phyloP scores from a whole-genome alignment of 176 grass and related monocot species.

The Juncus effusus region DNA sequence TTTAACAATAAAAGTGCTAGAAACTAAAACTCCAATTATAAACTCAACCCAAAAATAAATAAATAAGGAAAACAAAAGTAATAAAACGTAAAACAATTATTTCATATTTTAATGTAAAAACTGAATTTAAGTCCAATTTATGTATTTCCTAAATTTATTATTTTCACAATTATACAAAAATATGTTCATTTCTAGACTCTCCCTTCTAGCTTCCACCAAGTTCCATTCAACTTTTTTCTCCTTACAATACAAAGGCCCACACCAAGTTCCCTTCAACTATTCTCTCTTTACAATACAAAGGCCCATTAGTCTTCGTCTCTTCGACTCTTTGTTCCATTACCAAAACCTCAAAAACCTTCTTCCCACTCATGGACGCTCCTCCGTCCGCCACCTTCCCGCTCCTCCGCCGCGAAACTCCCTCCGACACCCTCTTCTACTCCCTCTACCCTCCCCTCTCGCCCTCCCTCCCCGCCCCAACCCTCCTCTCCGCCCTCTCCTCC shows the following conservation, averaged over 20 bases:
- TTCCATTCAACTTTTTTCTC: constrained; percentile 26
- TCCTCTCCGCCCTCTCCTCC: constrained; percentile 43
- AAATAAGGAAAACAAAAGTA: too few species aligned
- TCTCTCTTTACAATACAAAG: neutral
- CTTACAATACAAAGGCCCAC: constrained; percentile 23
- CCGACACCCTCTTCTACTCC: constrained; percentile 88
- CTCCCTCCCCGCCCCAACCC: constrained; percentile 16
- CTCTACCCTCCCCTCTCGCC: constrained; percentile 56
- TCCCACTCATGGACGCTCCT: constrained; percentile 21
- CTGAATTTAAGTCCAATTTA: too few species aligned
- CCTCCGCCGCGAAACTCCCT: constrained; percentile 41
- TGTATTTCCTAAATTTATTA: too few species aligned
- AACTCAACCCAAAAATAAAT: too few species aligned
- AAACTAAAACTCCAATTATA: too few species aligned
- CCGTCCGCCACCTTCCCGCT: constrained; percentile 42
- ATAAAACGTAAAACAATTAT: too few species aligned
- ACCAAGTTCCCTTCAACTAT: neutral
- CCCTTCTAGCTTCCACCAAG: neutral
- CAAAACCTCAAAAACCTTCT: too few species aligned
- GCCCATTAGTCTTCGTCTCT: constrained; percentile 8
- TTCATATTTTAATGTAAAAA: too few species aligned
- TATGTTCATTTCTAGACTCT: neutral
- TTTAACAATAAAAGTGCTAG: too few species aligned
- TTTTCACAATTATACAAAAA: too few species aligned
- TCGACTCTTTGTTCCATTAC: neutral